Base-by-base conservation (phyloP, 768 basidiomycete species). In the Terana coerulea region DNA sequence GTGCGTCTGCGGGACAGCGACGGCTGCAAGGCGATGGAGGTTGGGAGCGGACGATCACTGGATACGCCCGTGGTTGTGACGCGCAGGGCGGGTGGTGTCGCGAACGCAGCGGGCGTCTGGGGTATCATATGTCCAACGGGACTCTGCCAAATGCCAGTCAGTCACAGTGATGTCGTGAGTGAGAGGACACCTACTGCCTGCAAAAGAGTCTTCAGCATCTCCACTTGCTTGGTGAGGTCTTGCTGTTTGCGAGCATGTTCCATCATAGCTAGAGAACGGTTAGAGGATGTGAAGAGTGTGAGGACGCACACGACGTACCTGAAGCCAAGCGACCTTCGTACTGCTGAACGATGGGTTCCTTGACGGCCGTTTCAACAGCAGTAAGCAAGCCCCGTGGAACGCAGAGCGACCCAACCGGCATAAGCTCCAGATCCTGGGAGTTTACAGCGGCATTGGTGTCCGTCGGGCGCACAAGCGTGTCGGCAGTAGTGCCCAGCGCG, bases 271-370 rank as follows among this genome's bases (percentile, higher is more conserved):
- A 7, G 36, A 14, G n/a, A 14, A 7, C 7, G 31, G 31, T 33
- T 15, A 8, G 31, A 8, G 9, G 15, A 33, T 33, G 31, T 22
- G 3, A 24, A 21, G 11, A 40, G 19, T 3, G 30, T 1, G 5
- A 17, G 30, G n/a, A 14, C 17, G 7, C 6, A 43, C 22, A 25
- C 5, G 6, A 33, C 45, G 29, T 33, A 46, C 45, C 45, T 22
- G 12, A 10, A 12, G 45, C 45, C 19, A 46, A 19, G 14, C 34
- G 28, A 17, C 9, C 45, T 11, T 46, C 45, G 19, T 46, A 46
- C 30, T 31, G n/a, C 45, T 46, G 45, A n/a, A 34, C 45, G 24
- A 46, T 46, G 6, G 45, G n/a, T 33, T 33, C 31, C 30, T 33
- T 31, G 5, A 46, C 8, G 9, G 45, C 29, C 8, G 19, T 21